Evolutionary conservation across 139 green algal species (phyloP).

Genomic region (Chlamydomonas urium): DNA sequence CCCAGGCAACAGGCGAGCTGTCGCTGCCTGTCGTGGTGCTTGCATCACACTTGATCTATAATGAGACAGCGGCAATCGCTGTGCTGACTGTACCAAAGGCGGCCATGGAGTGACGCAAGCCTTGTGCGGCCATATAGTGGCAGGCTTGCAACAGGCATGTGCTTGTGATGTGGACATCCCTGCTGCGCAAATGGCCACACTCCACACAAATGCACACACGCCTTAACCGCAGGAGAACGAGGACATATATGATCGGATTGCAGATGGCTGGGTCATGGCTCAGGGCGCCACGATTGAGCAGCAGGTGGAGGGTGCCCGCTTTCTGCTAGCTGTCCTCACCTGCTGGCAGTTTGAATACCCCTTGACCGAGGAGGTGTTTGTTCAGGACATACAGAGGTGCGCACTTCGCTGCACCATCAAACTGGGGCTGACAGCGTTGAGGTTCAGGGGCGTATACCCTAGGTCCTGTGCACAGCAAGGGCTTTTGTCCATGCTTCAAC

Average conservation of each 20-base stretch:
- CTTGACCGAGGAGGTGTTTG: constrained; percentile 43
- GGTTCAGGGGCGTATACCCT: too few relatives aligned
- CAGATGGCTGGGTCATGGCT: constrained; percentile 33
- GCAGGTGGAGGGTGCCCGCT: constrained; percentile 43
- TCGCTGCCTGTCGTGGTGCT: background rate
- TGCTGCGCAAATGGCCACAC: background rate
- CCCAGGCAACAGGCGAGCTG: background rate
- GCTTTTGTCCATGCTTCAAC: too few relatives aligned
- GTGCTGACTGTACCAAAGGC: too few relatives aligned
- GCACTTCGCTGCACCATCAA: background rate
- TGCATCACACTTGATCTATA: background rate
- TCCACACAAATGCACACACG: constrained; percentile 1
- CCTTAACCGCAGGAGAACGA: constrained; percentile 27
- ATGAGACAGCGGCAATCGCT: too few relatives aligned
- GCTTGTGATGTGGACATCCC: background rate
- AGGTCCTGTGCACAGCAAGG: too few relatives aligned
- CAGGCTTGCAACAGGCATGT: too few relatives aligned
- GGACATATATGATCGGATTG: constrained; percentile 35
- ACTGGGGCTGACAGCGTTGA: too few relatives aligned
- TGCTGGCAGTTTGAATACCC: constrained; percentile 52
- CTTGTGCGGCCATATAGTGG: too few relatives aligned
- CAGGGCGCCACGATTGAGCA: constrained; percentile 27
- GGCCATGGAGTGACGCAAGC: too few relatives aligned
- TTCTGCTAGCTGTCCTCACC: constrained; percentile 39
- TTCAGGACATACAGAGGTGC: constrained; percentile 34